These are phyloP conservation scores for Trypanosomatidae sp. DNA, from an alignment of 208 protist species.

Conservation along the genomic window DNA sequence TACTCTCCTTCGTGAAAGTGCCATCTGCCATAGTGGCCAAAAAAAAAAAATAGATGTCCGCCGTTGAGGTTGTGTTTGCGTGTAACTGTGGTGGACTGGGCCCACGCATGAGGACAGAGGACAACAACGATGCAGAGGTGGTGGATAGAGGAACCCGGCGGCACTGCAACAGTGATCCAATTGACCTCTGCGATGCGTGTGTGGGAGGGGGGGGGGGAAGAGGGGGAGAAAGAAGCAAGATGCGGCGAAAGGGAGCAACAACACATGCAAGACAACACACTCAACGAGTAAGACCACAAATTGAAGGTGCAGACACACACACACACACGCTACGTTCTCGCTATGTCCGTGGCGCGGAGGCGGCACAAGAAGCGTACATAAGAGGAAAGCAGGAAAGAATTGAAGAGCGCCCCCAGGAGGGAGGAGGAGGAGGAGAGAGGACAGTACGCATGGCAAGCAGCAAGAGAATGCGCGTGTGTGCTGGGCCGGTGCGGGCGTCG, in stretches of 20 bases:
- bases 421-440: not conserved
- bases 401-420: not conserved
- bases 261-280: not conserved
- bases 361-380: not conserved
- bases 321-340: not conserved
- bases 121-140: not conserved
- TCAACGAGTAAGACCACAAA: not conserved
- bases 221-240: not conserved
- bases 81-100: not conserved
- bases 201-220: not conserved
- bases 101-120: not conserved
- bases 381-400: constrained; percentile 10
- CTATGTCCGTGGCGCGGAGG: not conserved
- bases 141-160: not conserved
- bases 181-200: not conserved
- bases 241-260: not conserved
- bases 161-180: not conserved
- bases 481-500: not conserved
- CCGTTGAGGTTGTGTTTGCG: not conserved
- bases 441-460: not conserved
- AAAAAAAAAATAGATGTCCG: not conserved
- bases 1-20: constrained; percentile 9
- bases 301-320: not conserved
- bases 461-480: not conserved
- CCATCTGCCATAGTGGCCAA: constrained; percentile 18